Conservation (phyloP, 495 filamentous ascomycete genomes). For the Ascodesmis nigricans region DNA sequence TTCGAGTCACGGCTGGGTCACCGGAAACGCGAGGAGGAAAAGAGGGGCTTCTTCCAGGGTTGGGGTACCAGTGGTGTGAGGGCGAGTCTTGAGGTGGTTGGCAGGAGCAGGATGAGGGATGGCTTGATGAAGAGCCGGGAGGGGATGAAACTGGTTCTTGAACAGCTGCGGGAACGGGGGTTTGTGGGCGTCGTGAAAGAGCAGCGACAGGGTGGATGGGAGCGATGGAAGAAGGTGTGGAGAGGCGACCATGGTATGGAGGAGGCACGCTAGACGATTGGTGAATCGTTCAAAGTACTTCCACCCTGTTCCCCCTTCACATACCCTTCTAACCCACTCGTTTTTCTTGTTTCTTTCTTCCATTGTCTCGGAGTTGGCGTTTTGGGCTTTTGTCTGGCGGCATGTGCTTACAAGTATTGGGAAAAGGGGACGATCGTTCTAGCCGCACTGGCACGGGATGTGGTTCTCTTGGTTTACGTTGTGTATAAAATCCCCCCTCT, state of each 20-base stretch:
- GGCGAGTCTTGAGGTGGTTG: slow-evolving; percentile 73
- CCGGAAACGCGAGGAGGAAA: slow-evolving; percentile 29
- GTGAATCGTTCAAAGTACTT: too few species aligned
- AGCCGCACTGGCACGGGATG: too few species aligned
- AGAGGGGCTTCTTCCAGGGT: slow-evolving; percentile 40
- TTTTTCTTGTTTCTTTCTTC: too few species aligned
- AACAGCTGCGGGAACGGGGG: slow-evolving; percentile 59
- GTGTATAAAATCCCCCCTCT: too few species aligned
- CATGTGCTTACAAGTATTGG: too few species aligned
- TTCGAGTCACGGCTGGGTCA: slow-evolving; percentile 50
- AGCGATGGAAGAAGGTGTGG: slow-evolving; percentile 20
- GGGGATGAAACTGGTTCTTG: slow-evolving; percentile 86
- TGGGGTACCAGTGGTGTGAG: slow-evolving; percentile 69
- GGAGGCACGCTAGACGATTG: not conserved
- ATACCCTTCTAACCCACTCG: too few species aligned
- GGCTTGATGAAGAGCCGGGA: slow-evolving; percentile 73
- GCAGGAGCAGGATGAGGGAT: slow-evolving; percentile 58
- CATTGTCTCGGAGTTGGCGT: too few species aligned
- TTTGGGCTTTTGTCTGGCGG: too few species aligned
- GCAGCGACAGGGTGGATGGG: slow-evolving; percentile 20
- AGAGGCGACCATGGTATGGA: slow-evolving; percentile 10
- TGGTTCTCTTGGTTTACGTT: too few species aligned
- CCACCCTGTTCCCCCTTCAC: too few species aligned
- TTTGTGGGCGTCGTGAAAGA: slow-evolving; percentile 67
- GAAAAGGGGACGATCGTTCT: too few species aligned